Evolutionary conservation across 139 green algal species (phyloP).

Genomic region (Choricystis sp.): DNA sequence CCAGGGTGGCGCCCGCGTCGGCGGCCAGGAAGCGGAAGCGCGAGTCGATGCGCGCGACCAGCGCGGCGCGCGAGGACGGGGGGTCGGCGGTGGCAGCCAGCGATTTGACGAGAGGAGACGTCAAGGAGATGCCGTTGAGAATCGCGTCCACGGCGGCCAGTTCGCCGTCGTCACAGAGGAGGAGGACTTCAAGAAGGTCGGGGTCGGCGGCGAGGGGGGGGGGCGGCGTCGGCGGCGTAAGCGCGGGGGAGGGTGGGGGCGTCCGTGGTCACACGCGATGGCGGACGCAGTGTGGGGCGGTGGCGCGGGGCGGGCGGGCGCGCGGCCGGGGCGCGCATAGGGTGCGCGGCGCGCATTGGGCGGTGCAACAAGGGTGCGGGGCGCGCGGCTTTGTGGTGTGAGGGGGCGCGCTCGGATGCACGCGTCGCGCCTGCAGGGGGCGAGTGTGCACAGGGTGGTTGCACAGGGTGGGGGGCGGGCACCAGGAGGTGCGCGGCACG

Average conservation of each 20-base stretch:
- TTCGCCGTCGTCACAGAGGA: slow-evolving; percentile 57
- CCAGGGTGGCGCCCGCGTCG: slow-evolving; percentile 31
- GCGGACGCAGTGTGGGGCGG: too few species aligned
- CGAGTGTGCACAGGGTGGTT: too few species aligned
- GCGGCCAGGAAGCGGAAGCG: slow-evolving; percentile 68
- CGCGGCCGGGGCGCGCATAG: too few species aligned
- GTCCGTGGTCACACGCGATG: too few species aligned
- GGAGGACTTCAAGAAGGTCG: slow-evolving; percentile 49
- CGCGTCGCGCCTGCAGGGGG: too few species aligned
- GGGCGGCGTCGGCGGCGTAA: slow-evolving; percentile 1
- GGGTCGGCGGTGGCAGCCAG: slow-evolving; percentile 4
- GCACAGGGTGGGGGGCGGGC: too few species aligned
- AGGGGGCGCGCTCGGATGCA: too few species aligned
- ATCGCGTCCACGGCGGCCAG: slow-evolving; percentile 32
- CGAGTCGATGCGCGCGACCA: slow-evolving; percentile 40
- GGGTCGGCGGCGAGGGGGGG: slow-evolving; percentile 11
- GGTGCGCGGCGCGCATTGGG: too few species aligned
- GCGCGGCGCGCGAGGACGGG: slow-evolving; percentile 17
- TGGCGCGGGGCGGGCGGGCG: too few species aligned
- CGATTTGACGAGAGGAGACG: slow-evolving; percentile 51
- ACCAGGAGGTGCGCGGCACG: too few species aligned
- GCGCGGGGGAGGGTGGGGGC: neutral
- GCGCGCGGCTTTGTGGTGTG: too few species aligned
- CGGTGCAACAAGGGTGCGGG: too few species aligned
- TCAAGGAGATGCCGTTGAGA: slow-evolving; percentile 24